Evolutionary conservation across 257 asterid species (phyloP), one percentile per base, ranked within the genome.

Genomic region (Capsicum baccatum): DNA sequence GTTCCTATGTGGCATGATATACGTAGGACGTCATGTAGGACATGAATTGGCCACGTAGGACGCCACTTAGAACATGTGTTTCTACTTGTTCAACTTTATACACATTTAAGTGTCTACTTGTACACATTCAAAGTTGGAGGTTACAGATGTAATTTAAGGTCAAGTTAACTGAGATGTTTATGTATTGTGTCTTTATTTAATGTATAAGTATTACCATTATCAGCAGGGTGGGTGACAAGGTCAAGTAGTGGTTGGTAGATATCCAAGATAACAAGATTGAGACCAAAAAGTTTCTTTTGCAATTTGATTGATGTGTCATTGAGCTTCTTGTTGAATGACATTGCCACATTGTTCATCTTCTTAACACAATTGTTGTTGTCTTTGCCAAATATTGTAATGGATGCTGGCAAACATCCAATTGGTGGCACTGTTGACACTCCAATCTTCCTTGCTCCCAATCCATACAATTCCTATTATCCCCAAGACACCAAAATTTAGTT

Each of bases 381-480:
- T 42, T 92, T 92, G 1, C 98, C 96, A 63, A 94, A 95, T 84
- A 94, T 83, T 35, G 98, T 95, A 21, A 95, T 95, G 42, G 91
- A 91, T 26, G 96, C 94, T 17, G 98, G 98, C 47, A 94, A 68
- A 47, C 98, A 95, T 76, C 98, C 98, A 19, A 95, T 88, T 80
- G 98, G 98, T 63, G 97, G 95, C 88, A 95, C 81, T 79, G 98
- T 95, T 82, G 98, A 88, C 89, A 92, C 98, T 73, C 98, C 98
- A 47, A 95, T 90, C 88, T 88, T 95, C 83, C 96, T 91, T 82
- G 95, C 98, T 89, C 98, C 98, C 90, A 94, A 42, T 52, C 87
- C 85, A 86, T 92, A 89, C 87, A 89, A 62, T 56, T 76, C 89
- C 92, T 89, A 80, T 64, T 63, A 64, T 13, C 9, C 8, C 19